Evolutionary conservation across 306 rosid genomes (phyloP).

Genomic region (Pterocarpus santalinus): DNA sequence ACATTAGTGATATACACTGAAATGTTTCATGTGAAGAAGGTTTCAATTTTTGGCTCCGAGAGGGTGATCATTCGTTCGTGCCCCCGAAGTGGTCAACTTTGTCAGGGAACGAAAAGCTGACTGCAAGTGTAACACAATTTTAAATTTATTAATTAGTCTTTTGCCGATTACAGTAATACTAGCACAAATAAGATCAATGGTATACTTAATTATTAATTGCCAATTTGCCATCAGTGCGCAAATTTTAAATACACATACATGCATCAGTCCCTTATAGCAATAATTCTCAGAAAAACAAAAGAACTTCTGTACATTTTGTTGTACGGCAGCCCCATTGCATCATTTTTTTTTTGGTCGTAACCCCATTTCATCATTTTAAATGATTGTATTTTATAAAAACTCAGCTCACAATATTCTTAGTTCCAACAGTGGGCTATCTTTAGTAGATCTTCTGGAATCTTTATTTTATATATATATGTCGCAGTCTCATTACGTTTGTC

Average conservation of each 20-base stretch:
- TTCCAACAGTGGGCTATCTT: neutral
- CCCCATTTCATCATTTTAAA: neutral
- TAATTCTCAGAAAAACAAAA: neutral
- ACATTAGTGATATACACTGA: neutral
- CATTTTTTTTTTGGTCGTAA: too few relatives aligned
- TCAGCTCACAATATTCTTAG: neutral
- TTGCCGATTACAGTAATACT: neutral
- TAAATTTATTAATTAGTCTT: neutral
- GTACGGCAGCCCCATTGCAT: constrained; percentile 35
- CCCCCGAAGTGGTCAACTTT: constrained; percentile 16
- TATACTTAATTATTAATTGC: neutral
- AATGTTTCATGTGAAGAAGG: neutral
- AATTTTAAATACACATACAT: constrained; percentile 20
- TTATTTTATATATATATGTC: neutral
- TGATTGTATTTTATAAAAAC: neutral
- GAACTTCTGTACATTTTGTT: neutral
- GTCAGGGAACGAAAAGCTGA: neutral
- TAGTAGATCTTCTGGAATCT: constrained; percentile 29
- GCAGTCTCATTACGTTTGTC: neutral
- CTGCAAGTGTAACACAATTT: neutral
- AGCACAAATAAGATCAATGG: neutral
- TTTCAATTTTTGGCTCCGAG: neutral
- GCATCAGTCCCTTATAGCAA: constrained; percentile 14
- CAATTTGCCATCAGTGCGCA: neutral
- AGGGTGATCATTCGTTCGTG: neutral